phyloP scores from a whole-genome alignment of 495 filamentous ascomycete species.

The Aspergillus heteromorphus region DNA sequence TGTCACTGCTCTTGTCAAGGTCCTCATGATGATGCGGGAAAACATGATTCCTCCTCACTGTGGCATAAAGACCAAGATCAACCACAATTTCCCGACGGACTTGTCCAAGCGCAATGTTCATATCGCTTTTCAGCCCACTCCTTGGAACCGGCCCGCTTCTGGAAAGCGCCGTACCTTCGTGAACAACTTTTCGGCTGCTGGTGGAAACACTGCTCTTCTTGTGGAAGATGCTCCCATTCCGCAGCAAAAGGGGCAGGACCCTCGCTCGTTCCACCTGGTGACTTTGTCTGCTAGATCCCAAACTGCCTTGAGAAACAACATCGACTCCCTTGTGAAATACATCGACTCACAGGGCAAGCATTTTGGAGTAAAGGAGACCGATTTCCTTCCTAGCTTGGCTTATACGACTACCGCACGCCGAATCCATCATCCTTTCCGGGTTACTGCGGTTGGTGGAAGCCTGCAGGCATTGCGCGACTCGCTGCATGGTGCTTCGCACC shows the following conservation, averaged over 20 bases:
- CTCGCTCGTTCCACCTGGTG: slow-evolving; percentile 45
- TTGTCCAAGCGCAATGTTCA: slow-evolving; percentile 70
- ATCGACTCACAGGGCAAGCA: slow-evolving; percentile 43
- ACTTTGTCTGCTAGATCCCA: slow-evolving; percentile 51
- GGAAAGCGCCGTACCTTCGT: slow-evolving; percentile 60
- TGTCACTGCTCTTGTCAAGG: slow-evolving; percentile 75
- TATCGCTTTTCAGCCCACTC: slow-evolving; percentile 53
- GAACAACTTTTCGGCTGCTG: slow-evolving; percentile 63
- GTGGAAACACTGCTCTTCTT: slow-evolving; percentile 50
- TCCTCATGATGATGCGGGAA: slow-evolving; percentile 82
- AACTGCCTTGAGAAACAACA: slow-evolving; percentile 51
- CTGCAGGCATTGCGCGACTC: slow-evolving; percentile 27
- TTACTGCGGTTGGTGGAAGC: slow-evolving; percentile 50
- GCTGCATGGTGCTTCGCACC: slow-evolving; percentile 15
- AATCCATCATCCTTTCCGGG: slow-evolving; percentile 74
- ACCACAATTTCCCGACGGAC: slow-evolving; percentile 77
- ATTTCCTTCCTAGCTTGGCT: slow-evolving; percentile 41
- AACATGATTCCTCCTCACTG: slow-evolving; percentile 79
- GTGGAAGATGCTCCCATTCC: slow-evolving; percentile 49
- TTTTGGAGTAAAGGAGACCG: slow-evolving; percentile 36
- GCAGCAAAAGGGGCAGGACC: slow-evolving; percentile 41
- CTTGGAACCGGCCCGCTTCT: slow-evolving; percentile 58
- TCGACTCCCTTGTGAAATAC: slow-evolving; percentile 45
- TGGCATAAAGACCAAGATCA: slow-evolving; percentile 79
- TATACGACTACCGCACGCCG: slow-evolving; percentile 81